Percentiles rank a stretch among this genome's conserved stretches.
These are phyloP conservation scores for Filobasidium uniguttulatum DNA, from an alignment of 1,284 basidiomycete species.

Conservation along the genomic window DNA sequence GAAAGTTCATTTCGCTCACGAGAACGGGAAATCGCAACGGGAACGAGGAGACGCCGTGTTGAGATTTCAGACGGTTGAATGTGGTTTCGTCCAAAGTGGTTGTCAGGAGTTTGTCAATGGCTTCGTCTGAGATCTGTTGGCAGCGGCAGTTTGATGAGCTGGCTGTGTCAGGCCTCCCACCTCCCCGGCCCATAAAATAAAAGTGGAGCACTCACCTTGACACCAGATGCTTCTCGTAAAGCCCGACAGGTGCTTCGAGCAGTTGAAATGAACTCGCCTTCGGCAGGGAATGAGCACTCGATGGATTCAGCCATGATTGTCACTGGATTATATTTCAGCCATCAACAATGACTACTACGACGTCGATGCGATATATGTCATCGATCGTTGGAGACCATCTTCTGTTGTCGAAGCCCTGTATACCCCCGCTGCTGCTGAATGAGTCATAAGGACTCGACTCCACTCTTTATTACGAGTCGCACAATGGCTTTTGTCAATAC, in stretches of 20 bases:
- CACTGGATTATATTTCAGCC: too few relatives aligned
- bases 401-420: too few relatives aligned
- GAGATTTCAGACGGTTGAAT: slow-evolving; percentile 48
- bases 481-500: too few relatives aligned
- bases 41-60: slow-evolving; percentile 51
- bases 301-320: too few relatives aligned
- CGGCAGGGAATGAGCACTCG: slow-evolving; percentile 8
- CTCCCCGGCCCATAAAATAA: too few relatives aligned
- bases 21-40: slow-evolving; percentile 60
- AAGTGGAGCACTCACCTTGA: slow-evolving; percentile 10
- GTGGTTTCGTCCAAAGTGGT: slow-evolving; percentile 47
- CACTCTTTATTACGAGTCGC: too few relatives aligned
- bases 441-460: too few relatives aligned
- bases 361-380: too few relatives aligned
- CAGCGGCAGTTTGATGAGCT: background rate
- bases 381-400: too few relatives aligned
- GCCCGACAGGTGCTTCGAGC: slow-evolving; percentile 1
- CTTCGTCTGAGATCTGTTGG: slow-evolving; percentile 42
- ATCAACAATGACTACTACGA: too few relatives aligned
- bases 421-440: too few relatives aligned
- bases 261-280: slow-evolving; percentile 10
- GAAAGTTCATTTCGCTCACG: slow-evolving; percentile 56
- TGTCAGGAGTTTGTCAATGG: slow-evolving; percentile 47
- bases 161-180: background rate
- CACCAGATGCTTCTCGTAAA: slow-evolving; percentile 4